These are phyloP conservation scores for Bretschneidera sinensis DNA, from an alignment of 345 rosid genomes.

Conservation along the genomic window DNA sequence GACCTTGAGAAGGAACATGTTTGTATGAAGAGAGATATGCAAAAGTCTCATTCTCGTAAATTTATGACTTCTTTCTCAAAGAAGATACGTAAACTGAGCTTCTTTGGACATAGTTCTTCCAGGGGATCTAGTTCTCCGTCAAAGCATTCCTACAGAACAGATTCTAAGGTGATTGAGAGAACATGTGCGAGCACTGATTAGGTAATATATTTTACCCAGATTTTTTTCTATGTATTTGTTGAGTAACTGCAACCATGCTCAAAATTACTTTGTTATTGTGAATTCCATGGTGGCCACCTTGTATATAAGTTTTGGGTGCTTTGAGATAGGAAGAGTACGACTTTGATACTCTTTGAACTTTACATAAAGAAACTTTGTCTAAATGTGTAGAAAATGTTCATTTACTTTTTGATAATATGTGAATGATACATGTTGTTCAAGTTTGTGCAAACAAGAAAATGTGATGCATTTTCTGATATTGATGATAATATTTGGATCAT, in stretches of 20 bases:
- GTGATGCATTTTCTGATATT: background rate
- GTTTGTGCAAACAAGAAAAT: background rate
- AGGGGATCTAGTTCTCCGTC: conserved; percentile 94
- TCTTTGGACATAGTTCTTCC: conserved; percentile 80
- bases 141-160: conserved; percentile 75
- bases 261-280: conserved; percentile 4
- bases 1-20: conserved; percentile 96
- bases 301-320: conserved; percentile 49
- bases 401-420: no score
- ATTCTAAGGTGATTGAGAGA: conserved; percentile 72
- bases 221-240: conserved; percentile 14
- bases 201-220: no score
- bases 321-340: conserved; percentile 25
- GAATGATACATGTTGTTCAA: no score
- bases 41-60: conserved; percentile 79
- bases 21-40: conserved; percentile 95
- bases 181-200: conserved; percentile 77
- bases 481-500: background rate
- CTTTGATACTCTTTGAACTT: conserved; percentile 10
- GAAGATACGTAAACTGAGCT: conserved; percentile 73
- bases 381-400: no score
- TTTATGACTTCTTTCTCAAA: conserved; percentile 84
- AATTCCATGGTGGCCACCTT: conserved; percentile 21
- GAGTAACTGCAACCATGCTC: conserved; percentile 24
- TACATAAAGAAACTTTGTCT: no score